These are phyloP conservation scores for Chenopodium suecicum DNA, from an alignment of 148 eudicot species.

Conservation along the genomic window DNA sequence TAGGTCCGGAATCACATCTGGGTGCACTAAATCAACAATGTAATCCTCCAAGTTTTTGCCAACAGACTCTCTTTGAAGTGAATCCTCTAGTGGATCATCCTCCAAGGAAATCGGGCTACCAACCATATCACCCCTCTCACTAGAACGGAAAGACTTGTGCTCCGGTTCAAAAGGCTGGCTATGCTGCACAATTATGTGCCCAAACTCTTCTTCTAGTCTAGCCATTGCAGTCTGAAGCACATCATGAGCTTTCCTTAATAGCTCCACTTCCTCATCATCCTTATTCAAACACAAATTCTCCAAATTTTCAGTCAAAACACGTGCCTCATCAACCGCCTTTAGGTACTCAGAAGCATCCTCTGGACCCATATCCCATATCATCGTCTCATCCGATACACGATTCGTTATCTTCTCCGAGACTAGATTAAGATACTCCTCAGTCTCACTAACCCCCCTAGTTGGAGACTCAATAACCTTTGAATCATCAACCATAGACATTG, in stretches of 20 bases:
- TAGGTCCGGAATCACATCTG: constrained; percentile 58
- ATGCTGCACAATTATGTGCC: constrained; percentile 63
- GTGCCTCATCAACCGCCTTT: constrained; percentile 59
- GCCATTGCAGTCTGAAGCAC: constrained; percentile 75
- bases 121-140: constrained; percentile 54
- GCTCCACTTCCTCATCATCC: constrained; percentile 38
- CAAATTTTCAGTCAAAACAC: constrained; percentile 46
- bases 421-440: constrained; percentile 43
- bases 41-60: constrained; percentile 38
- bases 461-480: constrained; percentile 12
- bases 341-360: constrained; percentile 63
- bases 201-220: constrained; percentile 75
- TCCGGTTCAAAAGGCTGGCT: constrained; percentile 70
- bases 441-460: constrained; percentile 28
- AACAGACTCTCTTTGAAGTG: constrained; percentile 29
- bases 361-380: constrained; percentile 77
- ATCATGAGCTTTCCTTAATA: constrained; percentile 55
- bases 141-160: constrained; percentile 60
- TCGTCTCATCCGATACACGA: constrained; percentile 55
- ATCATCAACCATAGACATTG: constrained; percentile 34
- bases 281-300: constrained; percentile 40
- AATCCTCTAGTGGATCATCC: constrained; percentile 54
- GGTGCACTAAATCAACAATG: constrained; percentile 56
- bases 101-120: constrained; percentile 59
- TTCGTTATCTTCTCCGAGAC: constrained; percentile 57